Evolutionary conservation across 106 monocot species (phyloP).

Genomic region (Dendrobium officinale): DNA sequence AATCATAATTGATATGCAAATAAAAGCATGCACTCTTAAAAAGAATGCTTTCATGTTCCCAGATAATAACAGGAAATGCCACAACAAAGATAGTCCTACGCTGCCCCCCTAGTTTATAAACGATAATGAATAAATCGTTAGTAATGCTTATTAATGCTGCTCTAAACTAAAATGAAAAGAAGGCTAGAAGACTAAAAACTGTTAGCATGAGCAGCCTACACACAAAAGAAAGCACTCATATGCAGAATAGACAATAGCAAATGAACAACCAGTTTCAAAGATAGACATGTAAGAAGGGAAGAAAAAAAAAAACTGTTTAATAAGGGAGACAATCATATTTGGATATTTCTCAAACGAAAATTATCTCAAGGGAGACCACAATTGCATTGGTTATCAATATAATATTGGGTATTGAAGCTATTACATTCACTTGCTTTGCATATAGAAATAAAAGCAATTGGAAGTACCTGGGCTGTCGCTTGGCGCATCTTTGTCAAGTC

Average conservation of each 20-base stretch:
- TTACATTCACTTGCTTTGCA: background rate
- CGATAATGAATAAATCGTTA: background rate
- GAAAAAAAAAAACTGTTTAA: background rate
- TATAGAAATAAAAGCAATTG: background rate
- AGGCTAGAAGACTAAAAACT: background rate
- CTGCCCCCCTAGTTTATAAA: background rate
- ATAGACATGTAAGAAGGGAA: background rate
- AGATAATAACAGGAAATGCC: background rate
- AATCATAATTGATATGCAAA: background rate
- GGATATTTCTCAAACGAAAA: background rate
- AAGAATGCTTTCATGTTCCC: background rate
- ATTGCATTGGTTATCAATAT: background rate
- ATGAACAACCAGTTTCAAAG: background rate
- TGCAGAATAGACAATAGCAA: background rate
- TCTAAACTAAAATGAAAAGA: background rate
- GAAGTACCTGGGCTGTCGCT: slow-evolving; percentile 86
- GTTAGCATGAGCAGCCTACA: background rate
- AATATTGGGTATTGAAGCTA: background rate
- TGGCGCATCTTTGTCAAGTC: slow-evolving; percentile 97
- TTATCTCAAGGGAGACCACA: background rate
- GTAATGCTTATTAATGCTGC: background rate
- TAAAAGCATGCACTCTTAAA: background rate
- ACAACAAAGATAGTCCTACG: background rate
- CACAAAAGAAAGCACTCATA: background rate
- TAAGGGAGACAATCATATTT: background rate